Conservation (phyloP, 129 eudicot genomes). For the Flaveria ramosissima region DNA sequence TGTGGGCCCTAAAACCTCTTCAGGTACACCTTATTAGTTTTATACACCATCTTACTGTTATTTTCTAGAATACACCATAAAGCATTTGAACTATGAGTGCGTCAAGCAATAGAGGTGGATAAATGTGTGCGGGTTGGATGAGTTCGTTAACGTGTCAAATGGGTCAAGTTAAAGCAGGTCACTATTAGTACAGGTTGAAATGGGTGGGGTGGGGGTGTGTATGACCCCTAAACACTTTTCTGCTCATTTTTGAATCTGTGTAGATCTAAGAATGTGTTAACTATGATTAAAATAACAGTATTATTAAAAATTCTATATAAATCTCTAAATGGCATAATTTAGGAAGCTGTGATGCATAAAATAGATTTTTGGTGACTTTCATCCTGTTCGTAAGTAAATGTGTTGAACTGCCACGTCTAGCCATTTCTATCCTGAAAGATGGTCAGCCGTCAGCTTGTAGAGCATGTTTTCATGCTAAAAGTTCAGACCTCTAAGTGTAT, state of each 20-base stretch:
- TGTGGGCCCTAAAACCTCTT: conserved; percentile 34
- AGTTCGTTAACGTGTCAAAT: neutral
- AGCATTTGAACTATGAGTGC: neutral
- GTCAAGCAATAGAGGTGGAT: neutral
- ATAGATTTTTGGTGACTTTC: neutral
- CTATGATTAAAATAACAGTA: neutral
- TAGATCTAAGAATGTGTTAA: neutral
- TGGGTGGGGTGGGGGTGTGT: neutral
- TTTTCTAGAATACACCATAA: neutral
- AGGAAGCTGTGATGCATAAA: neutral
- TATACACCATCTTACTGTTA: neutral
- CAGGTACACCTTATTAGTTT: conserved; percentile 45
- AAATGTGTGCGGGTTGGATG: neutral
- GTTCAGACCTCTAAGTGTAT: conserved; percentile 1
- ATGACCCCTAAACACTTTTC: neutral
- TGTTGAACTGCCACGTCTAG: neutral
- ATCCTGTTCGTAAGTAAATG: neutral
- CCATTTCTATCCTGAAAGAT: neutral
- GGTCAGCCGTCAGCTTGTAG: neutral
- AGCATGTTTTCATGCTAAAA: neutral
- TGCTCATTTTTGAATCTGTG: neutral
- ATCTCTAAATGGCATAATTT: neutral
- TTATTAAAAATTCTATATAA: neutral
- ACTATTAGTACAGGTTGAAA: neutral
- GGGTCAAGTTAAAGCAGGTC: neutral